Evolutionary conservation across 1,284 basidiomycete species (phyloP), one percentile per base, ranked within the genome.

Genomic region (Naganishia sp.): DNA sequence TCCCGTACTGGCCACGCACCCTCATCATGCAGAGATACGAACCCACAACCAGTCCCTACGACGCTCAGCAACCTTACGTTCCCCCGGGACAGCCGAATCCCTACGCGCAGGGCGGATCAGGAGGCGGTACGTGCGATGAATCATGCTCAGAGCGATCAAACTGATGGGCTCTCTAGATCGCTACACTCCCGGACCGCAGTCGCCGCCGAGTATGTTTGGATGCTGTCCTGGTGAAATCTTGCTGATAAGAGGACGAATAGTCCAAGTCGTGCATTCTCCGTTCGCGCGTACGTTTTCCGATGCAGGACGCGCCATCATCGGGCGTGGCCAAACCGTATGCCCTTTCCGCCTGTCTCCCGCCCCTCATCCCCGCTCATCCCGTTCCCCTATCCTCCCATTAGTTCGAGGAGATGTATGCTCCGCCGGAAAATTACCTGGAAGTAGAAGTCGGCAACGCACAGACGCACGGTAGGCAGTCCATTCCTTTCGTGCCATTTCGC

Each of bases 391-490:
- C n/a, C 36, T 16, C n/a, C 5, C 10, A 18, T 23, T 43, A 66
- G 65, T 92, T 94, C 73, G 94, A 97, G 80, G 94, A 98, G 82
- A 97, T 97, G 92, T 98, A 97, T 77, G 92, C 90, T 71, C 89
- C 94, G 10, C 92, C 92, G 42, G 96, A 99, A 80, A 96, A 93
- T 77, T 98, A 97, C 79, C 83, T 99, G 65, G 96, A 99, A 82
- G 97, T 99, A 72, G 96, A 99, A 80, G 93, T 99, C 9, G 84
- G 91, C 72, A 97, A 96, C 77, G 93, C 95, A 2, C 90, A 95
- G 79, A 99, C 96, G 0, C 94, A 98, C 75, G 94, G 94, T 92
- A 73, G 75, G 86, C 76, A 7, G 28, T 28, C 21, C 15, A 11
- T n/a, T 16, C 44, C 18, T 50, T 49, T 28, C 28, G 28, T 28